Evolutionary conservation across 2,329 filamentous ascomycete species (phyloP), one percentile per base, ranked within the genome.

Genomic region (Neoascochyta sp.): DNA sequence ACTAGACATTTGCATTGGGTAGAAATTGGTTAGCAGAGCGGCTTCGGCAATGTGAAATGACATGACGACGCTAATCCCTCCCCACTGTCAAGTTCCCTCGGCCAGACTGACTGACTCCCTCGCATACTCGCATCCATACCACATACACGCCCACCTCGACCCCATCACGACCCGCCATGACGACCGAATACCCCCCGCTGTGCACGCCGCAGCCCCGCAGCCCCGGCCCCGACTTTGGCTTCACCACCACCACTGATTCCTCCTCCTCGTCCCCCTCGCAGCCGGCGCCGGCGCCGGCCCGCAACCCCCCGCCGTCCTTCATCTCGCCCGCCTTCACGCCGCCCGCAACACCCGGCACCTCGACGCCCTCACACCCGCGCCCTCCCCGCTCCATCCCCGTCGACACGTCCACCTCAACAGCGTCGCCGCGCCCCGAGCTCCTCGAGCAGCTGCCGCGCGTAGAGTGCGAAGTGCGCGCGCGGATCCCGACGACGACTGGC

Each of bases 391-490:
- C 66, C 11, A 62, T 67, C 16, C 66, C 68, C 4, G 64, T 73
- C 17, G 65, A 67, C 29, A 52, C 54, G 12, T 60, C 62, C 15
- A 18, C 40, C 11, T 28, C 39, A 42, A 57, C 41, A 40, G 43
- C 40, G 24, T 54, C 37, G 66, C 69, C 29, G 81, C 80, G 75
- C 17, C 86, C 87, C 1, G 80, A 78, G 36, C 71, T 95, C 13
- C 76, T 95, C 5, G 73, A 83, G 45, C 76, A 72, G 9, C 71
- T 96, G 2, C 92, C 90, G 6, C 67, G 84, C 14, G 90, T 98
- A n/a, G 81, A 86, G 60, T 98, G 92, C 67, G 80, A 93, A 44
- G 92, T 96, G 27, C 83, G 92, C 46, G 92, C 92, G 11, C 82
- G 92, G 32, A 98, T 98, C 50, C 92, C 92, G 1, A 96, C 90